Evolutionary conservation across 2,329 filamentous ascomycete genomes (phyloP), one percentile per base, ranked within the genome.

Genomic region (Xylariaceae sp.): DNA sequence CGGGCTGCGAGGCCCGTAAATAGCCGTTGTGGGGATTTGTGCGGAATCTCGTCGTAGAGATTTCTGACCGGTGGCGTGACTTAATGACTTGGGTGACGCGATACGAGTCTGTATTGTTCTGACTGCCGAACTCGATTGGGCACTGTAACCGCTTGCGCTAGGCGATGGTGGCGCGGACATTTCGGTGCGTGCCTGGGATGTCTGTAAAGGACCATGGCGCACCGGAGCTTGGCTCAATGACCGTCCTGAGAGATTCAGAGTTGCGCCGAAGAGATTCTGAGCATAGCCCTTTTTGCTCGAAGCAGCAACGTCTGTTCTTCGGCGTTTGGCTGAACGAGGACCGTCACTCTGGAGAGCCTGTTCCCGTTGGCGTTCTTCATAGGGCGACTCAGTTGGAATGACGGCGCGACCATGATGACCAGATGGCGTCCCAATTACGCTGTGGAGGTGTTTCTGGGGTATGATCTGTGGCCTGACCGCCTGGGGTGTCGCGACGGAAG

Each of bases 381-480:
- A 89, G 0, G 87, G 87, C 1, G 87, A 88, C 50, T 78, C 77
- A 6, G 66, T 70, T 0, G 82, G 78, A 3, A 85, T 65, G 2
- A 75, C 60, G 2, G 85, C 79, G 63, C 85, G 84, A 0, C 84
- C 84, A 63, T 84, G 77, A 6, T 82, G 79, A 0, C 84, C 81
- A 52, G 79, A 84, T 8, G 82, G 82, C 1, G 81, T 83, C 1
- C 85, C 85, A 31, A 91, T 76, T 11, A 90, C 64, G 48, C 84
- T 77, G 61, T 83, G 77, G n/a, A 78, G 66, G 29, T 74, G 72
- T 27, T 74, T 70, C 44, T 78, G 74, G 11, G 72, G 68, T 45
- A 72, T 72, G 19, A 72, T 67, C 55, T 71, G 71, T 59, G 59
- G 62, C 55, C 56, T 56, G 39, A 56, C 51, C n/a, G 60, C 54